Evolutionary conservation across 2,329 filamentous ascomycete genomes (phyloP), one percentile per base, ranked within the genome.

Genomic region (Paecilomyces formosus): DNA sequence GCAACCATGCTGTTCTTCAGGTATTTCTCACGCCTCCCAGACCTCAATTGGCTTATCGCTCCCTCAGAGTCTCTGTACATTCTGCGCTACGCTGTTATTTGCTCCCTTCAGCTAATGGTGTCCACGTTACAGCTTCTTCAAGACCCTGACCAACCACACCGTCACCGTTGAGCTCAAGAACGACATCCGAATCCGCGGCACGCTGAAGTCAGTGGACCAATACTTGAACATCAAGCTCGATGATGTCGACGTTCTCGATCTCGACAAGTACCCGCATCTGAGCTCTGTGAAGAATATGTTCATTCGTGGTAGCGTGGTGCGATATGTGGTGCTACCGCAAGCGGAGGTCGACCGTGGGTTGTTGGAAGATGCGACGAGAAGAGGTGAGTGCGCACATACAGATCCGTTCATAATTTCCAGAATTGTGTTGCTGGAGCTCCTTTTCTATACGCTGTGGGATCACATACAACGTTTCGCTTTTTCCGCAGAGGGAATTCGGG

Each of bases 161-260:
- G 92, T 99, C 71, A 97, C 92, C 53, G 92, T 99, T 73, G 94
- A 99, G 81, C 89, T 99, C 75, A 99, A 99, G 80, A 99, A 99
- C 76, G 94, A 99, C 78, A 96, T 99, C 68, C 92, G 92, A 73
- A 95, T 99, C 74, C 90, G 90, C 68, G 94, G 94, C 65, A 95
- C 88, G 35, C 83, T 99, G 65, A 99, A 97, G 82, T 95, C 90
- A 71, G 93, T 99, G 65, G 94, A 99, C 74, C 94, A 97, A 80
- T 99, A 96, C 78, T 85, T 99, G 71, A 99, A 99, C 79, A 97
- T 99, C 79, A 97, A 97, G 81, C 85, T 99, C 55, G 94, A 99
- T 71, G 91, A 97, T 71, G 95, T 97, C 61, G 84, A 87, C 63
- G 93, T 97, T 31, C 84, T 96, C 26, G 92, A 99, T 65, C 91